Base-by-base conservation (phyloP, 164 flowering plant genomes). In the Echeveria elegans region DNA sequence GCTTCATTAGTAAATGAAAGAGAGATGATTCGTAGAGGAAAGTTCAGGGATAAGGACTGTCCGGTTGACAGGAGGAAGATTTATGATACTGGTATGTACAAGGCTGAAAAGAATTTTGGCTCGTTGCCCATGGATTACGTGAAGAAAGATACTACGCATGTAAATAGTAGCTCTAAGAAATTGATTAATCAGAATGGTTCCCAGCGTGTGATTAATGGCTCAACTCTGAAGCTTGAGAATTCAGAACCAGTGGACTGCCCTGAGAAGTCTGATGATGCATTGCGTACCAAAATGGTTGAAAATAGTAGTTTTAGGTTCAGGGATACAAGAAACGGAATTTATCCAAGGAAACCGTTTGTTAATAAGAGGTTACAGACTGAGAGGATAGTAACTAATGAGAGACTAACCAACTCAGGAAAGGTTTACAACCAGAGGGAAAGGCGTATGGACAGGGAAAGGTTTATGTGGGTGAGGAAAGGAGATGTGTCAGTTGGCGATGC, bases 381-480 rank as follows among this genome's bases (percentile, higher is more conserved):
- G 19, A 26, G 19, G 32, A 53, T 6, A 21, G 15, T 21, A 23
- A 2, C 28, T 53, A 21, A 53, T 23, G 29, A 53, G 59, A 24
- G 28, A 14, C 2, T 26, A 1, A 56, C 30, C 6, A 12, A 56
- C 28, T 12, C 61, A 10, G 16, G 7, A 56, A 56, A 28, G 19
- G 11, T 56, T 28, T 12, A 56, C 14, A 32, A 19, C 61, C 1
- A 12, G 19, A 56, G 14, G 18, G 11, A 9, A n/a, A n/a, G n/a
- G n/a, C n/a, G n/a, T n/a, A n/a, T n/a, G n/a, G n/a, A n/a, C n/a
- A n/a, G n/a, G n/a, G n/a, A n/a, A 29, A 32, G 61, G 61, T 6
- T 56, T 56, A 28, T 56, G 7, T 34, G 37, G 60, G 61, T 56
- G 61, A 56, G 28, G 61, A 56, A 56, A 56, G 32, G 61, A 56